Evolutionary conservation across 116 monocot genomes (phyloP).

Genomic region (Papilionanthe hybrid): DNA sequence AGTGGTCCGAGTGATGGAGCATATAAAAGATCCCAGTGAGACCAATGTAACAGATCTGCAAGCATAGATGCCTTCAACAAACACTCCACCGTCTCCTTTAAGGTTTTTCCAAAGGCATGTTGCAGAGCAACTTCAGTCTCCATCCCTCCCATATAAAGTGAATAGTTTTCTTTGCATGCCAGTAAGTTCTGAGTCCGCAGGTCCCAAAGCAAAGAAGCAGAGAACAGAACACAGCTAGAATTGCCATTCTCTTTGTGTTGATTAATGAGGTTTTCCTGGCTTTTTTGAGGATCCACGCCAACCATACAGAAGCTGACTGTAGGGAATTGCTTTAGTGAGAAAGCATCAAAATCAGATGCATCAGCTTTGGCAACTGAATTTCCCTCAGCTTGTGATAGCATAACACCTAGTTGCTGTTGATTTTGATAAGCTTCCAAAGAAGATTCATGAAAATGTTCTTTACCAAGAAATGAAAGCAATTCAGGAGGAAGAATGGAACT

Average conservation of each 20-base stretch:
- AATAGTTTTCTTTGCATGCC: not conserved
- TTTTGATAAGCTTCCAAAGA: conserved; percentile 30
- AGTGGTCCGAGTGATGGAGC: conserved; percentile 76
- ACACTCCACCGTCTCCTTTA: conserved; percentile 68
- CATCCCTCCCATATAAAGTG: not conserved
- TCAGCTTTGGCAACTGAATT: conserved; percentile 25
- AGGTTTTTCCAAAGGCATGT: conserved; percentile 18
- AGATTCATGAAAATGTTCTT: conserved; percentile 14
- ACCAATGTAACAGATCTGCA: conserved; percentile 76
- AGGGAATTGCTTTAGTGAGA: conserved; percentile 78
- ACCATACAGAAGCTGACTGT: conserved; percentile 48
- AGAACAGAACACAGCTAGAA: conserved; percentile 48
- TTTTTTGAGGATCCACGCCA: conserved; percentile 37
- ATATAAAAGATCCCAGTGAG: conserved; percentile 87
- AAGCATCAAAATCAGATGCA: conserved; percentile 27
- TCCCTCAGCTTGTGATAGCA: conserved; percentile 54
- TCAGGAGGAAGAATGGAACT: conserved; percentile 35
- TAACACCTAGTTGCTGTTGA: conserved; percentile 46
- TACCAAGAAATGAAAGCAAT: conserved; percentile 27
- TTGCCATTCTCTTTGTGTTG: conserved; percentile 21
- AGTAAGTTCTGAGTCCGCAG: conserved; percentile 8
- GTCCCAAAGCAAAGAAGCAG: conserved; percentile 53
- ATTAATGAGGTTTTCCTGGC: conserved; percentile 20
- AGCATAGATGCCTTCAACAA: conserved; percentile 82
- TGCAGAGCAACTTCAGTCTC: conserved; percentile 9